phyloP scores from a whole-genome alignment of 352 stramenopile genomes.

The Phytophthora citrophthora region DNA sequence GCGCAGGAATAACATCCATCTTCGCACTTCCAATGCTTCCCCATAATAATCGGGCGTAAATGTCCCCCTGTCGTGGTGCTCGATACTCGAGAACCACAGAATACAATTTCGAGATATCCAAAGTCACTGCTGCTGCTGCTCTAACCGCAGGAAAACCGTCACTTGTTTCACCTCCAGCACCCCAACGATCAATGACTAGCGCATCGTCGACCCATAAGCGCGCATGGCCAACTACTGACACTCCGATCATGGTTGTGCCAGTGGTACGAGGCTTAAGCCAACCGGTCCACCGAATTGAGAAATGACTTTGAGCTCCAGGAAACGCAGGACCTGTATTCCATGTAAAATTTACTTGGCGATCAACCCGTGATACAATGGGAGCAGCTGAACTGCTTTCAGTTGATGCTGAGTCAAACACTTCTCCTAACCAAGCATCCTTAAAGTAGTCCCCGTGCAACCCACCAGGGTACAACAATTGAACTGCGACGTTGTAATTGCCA shows the following conservation, averaged over 20 bases:
- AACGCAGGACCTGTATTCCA: slow-evolving; percentile 62
- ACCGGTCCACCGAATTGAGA: slow-evolving; percentile 71
- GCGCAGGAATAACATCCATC: slow-evolving; percentile 55
- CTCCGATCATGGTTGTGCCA: slow-evolving; percentile 48
- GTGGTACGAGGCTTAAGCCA: slow-evolving; percentile 58
- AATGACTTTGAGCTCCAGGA: slow-evolving; percentile 55
- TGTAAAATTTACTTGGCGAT: slow-evolving; percentile 78
- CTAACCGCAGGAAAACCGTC: slow-evolving; percentile 21
- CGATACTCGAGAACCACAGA: slow-evolving; percentile 71
- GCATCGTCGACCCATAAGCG: slow-evolving; percentile 71
- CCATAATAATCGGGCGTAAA: slow-evolving; percentile 60
- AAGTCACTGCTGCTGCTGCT: slow-evolving; percentile 23
- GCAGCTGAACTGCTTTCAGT: background rate
- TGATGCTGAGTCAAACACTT: slow-evolving; percentile 9
- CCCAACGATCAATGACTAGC: slow-evolving; percentile 72
- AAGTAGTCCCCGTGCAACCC: slow-evolving; percentile 77
- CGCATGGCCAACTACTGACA: slow-evolving; percentile 57
- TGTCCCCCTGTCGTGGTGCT: slow-evolving; percentile 39
- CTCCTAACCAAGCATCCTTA: slow-evolving; percentile 62
- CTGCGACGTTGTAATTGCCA: slow-evolving; percentile 54
- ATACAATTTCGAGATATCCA: slow-evolving; percentile 53
- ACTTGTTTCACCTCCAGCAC: slow-evolving; percentile 34
- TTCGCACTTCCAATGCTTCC: slow-evolving; percentile 26
- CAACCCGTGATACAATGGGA: slow-evolving; percentile 52
- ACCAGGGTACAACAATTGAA: slow-evolving; percentile 65